phyloP scores from a whole-genome alignment of 257 asterid species.

The Petunia secreta region DNA sequence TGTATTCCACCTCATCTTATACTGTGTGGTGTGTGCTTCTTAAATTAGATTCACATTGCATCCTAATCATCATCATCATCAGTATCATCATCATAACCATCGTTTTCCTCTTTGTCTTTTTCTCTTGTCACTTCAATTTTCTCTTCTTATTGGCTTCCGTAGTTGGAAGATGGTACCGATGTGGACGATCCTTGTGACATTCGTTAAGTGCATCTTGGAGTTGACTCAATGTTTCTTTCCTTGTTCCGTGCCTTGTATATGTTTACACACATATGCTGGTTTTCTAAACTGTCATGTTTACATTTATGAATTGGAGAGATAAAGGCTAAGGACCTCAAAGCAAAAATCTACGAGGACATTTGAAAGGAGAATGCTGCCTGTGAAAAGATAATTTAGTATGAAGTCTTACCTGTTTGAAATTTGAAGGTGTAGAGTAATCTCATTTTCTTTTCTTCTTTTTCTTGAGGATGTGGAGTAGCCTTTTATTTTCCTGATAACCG shows the following conservation, averaged over 20 bases:
- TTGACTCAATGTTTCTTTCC: neutral
- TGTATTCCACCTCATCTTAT: neutral
- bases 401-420: neutral
- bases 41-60: neutral
- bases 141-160: neutral
- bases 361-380: neutral
- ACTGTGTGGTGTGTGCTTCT: neutral
- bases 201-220: neutral
- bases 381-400: neutral
- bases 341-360: neutral
- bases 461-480: neutral
- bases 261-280: neutral
- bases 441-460: neutral
- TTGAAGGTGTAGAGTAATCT: conserved; percentile 28
- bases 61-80: neutral
- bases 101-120: neutral
- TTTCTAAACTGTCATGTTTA: neutral
- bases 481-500: no score
- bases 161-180: neutral
- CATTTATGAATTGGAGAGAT: neutral
- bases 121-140: neutral
- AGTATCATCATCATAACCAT: neutral
- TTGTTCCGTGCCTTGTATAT: neutral
- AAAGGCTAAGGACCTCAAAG: neutral
- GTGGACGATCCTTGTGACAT: neutral